Evolutionary conservation across 805 yeast genomes (phyloP), one percentile per base, ranked within the genome.

Genomic region (Cyberlindnera xishuangbannaensis): DNA sequence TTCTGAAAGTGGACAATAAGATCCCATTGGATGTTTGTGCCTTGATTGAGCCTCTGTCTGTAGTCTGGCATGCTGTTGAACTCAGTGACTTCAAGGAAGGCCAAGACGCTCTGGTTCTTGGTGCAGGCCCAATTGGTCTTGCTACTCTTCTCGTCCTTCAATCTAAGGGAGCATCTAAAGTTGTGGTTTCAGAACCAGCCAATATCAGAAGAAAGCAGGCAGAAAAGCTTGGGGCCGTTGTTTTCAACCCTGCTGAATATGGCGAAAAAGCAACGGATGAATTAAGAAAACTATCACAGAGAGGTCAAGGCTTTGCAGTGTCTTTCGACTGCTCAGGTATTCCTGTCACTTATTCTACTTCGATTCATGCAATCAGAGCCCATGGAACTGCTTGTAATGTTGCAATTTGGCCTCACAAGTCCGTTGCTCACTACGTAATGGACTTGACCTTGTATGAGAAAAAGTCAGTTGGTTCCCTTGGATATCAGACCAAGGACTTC

Each of bases 121-220:
- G 82, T 20, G 73, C 76, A 18, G 83, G 83, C 4, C 78, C 81
- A 16, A 75, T 76, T 49, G 82, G 83, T 7, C 55, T 77, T 15
- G 72, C 80, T 13, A 65, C 78, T 4, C 59, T 74, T n/a, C 55
- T 76, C 28, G 77, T 74, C 10, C 49, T 70, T 34, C 64, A 69
- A 41, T 78, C 75, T 4, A 67, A 69, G 40, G 56, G 56, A 13
- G 70, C 69, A 2, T 58, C 65, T 11, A 56, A 51, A 21, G 64
- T 76, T 50, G 77, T 77, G 13, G 73, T 75, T 31, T 62, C 73
- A 15, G 83, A 74, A 45, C 83, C 81, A 16, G 78, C 79, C 6
- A 52, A 59, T 17, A 63, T 73, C n/a, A 72, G 84, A 55, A 70
- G 81, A 51, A 70, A 73, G 34, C 70, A 73, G 25, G 79, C 83